Evolutionary conservation across 192 early-diverging fungal genomes (phyloP), one percentile per base, ranked within the genome.

Genomic region (Entomortierella beljakovae): DNA sequence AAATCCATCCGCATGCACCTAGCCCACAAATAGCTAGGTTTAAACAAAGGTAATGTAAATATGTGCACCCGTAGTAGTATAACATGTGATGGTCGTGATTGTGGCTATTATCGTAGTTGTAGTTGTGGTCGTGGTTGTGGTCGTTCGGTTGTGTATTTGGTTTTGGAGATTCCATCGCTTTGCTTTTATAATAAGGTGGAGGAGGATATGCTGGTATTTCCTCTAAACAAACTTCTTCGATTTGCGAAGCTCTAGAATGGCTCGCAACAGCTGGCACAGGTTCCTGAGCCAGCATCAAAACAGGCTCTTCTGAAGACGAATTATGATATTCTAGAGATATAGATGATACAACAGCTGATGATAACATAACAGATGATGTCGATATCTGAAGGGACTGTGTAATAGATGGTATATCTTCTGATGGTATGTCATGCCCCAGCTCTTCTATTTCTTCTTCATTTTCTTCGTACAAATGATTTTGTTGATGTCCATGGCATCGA

Each of bases 171-270:
- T 57, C 29, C 49, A 22, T 7, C 28, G 5, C 46, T 13, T 32
- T 66, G 37, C 1, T 43, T 6, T 56, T n/a, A 20, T 37, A 23
- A 22, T 64, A 64, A 33, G 61, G 61, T 37, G 61, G 61, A 25
- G 61, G 61, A 37, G 61, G 61, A 37, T 64, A 29, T 31, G 26
- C 23, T 4, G 34, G 33, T 3, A 57, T 31, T 9, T 28, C 6
- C 23, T 29, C 51, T 25, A 53, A 13, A 28, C 51, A n/a, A 10
- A 8, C 51, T 16, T 53, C 25, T 15, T 53, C 51, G 5, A 28
- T 3, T 20, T 16, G 3, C 43, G 20, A 20, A 2, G 15, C 7
- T 16, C 43, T 46, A 46, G 43, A 4, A 40, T 40, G 6, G 6
- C 6, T 40, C 35, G 55, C 55, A 35, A 33, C 33, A 25, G 28